Base-by-base conservation (phyloP, 2,329 filamentous ascomycete species). In the Lachnum nothofagi region DNA sequence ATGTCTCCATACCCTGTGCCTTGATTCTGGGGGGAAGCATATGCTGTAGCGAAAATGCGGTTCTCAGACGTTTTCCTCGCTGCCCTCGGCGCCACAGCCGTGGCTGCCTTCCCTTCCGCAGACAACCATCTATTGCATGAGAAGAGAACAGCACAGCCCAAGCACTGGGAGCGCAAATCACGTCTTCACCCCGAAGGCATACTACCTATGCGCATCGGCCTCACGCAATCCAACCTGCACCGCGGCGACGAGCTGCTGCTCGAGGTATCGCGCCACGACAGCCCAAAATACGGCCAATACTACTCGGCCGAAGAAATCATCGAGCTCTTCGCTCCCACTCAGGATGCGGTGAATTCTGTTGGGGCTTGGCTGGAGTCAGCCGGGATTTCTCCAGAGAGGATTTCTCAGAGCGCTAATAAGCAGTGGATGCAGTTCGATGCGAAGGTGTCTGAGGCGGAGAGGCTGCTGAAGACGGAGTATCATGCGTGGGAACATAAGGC, bases 391-490 rank as follows among this genome's bases (percentile, higher is more conserved):
- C 60, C 63, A 1, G 66, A 69, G 5, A 69, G 74, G 1, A 70
- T 82, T 34, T 66, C 66, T 22, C 71, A 78, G 40, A 76, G 78
- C 1, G 40, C 46, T 14, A 57, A 57, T 19, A 58, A 57, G 31
- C 55, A 58, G 40, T 62, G 60, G 60, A 54, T 62, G 48, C 56
- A 59, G 51, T 64, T 68, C 41, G 64, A 69, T 52, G 60, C 61
- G 29, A 57, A 56, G 29, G 54, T 60, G 10, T 40, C 49, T 19
- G 63, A 68, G 37, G 70, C 74, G 1, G 78, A 82, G 59, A 64
- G 67, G 23, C 70, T 82, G 3, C 69, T 82, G 27, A 62, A 75
- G 42, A 76, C 75, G 1, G 67, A 70, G 42, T 78, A 77, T 59
- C 52, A 59, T 33, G 41, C 46, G n/a, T 60, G 55, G 33, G 68